Evolutionary conservation across 768 basidiomycete species (phyloP).

Genomic region (Lentinula sp.): DNA sequence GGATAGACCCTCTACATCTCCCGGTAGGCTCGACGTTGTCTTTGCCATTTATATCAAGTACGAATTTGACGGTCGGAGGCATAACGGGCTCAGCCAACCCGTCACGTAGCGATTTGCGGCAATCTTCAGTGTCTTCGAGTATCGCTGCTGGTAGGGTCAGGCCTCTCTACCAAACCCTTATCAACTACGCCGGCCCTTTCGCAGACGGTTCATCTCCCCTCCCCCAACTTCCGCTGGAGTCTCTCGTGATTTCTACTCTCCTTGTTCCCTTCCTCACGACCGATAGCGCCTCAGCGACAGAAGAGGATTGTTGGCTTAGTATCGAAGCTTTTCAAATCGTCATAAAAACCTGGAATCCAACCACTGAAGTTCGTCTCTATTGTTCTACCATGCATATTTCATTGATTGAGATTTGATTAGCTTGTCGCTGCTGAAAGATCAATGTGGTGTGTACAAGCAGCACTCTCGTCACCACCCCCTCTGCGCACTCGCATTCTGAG

Average conservation of each 20-base stretch:
- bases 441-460: constrained; percentile 68
- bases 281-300: constrained; percentile 25
- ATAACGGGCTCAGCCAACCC: constrained; percentile 12
- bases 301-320: constrained; percentile 50
- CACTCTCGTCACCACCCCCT: constrained; percentile 31
- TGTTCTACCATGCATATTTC: background rate
- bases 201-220: constrained; percentile 18
- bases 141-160: constrained; percentile 32
- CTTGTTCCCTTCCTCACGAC: constrained; percentile 47
- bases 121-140: constrained; percentile 39
- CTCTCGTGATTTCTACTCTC: constrained; percentile 51
- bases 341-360: constrained; percentile 47
- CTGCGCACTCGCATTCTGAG: constrained; percentile 43
- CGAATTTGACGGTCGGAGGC: constrained; percentile 21
- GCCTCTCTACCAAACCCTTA: constrained; percentile 37
- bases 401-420: constrained; percentile 13
- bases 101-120: constrained; percentile 30
- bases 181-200: constrained; percentile 35
- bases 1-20: constrained; percentile 18
- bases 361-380: constrained; percentile 43
- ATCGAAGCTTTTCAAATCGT: constrained; percentile 59
- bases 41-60: constrained; percentile 35
- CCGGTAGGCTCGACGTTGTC: constrained; percentile 28
- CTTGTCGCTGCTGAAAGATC: constrained; percentile 51
- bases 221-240: constrained; percentile 48